phyloP scores from a whole-genome alignment of 2,329 filamentous ascomycete genomes.

The Tolypocladium ovalisporum region DNA sequence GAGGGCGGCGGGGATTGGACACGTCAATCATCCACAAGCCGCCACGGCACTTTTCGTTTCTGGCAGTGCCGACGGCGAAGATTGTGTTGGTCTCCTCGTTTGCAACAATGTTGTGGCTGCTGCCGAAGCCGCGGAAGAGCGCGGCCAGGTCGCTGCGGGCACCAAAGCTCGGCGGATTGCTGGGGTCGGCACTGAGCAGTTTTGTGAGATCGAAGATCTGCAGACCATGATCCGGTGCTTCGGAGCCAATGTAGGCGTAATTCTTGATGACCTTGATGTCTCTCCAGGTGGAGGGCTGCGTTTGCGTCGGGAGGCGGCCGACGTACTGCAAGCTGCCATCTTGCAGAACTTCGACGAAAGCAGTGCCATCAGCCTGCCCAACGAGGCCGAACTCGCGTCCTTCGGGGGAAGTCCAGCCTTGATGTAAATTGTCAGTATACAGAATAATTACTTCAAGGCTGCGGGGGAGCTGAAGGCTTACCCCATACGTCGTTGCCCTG shows the following conservation, averaged over 20 bases:
- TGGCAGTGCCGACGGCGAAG: slow-evolving; percentile 29
- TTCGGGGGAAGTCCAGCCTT: slow-evolving; percentile 32
- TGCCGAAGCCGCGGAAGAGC: slow-evolving; percentile 25
- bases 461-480: not conserved
- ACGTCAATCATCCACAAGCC: slow-evolving; percentile 47
- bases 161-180: slow-evolving; percentile 22
- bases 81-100: slow-evolving; percentile 33
- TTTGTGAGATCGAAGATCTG: slow-evolving; percentile 53
- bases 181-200: slow-evolving; percentile 33
- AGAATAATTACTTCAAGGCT: not conserved
- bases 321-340: slow-evolving; percentile 33
- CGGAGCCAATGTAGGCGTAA: slow-evolving; percentile 27
- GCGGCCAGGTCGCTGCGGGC: slow-evolving; percentile 22
- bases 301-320: slow-evolving; percentile 33
- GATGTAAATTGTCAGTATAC: not conserved
- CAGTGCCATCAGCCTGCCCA: slow-evolving; percentile 37
- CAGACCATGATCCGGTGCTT: slow-evolving; percentile 41
- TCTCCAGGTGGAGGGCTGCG: slow-evolving; percentile 23
- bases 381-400: slow-evolving; percentile 39
- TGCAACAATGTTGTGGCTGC: slow-evolving; percentile 41
- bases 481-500: slow-evolving; percentile 26
- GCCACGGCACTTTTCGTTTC: slow-evolving; percentile 28
- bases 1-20: slow-evolving; percentile 37
- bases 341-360: slow-evolving; percentile 34
- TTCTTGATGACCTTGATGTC: slow-evolving; percentile 29